Conservation (phyloP, 1,139 yeast species). For the Schizosaccharomyces versatilis region DNA sequence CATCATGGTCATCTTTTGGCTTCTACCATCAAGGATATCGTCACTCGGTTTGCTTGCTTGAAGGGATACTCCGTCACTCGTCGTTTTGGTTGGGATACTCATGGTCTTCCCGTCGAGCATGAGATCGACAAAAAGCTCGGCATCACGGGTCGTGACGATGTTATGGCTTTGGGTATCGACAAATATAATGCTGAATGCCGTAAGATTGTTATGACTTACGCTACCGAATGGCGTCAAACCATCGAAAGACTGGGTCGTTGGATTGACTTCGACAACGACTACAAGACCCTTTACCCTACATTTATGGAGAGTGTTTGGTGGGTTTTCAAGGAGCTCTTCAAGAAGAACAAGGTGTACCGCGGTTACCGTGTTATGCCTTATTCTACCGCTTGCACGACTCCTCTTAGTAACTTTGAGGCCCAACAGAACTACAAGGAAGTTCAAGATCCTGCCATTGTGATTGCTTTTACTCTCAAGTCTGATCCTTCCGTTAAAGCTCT, state of each 20-base stretch:
- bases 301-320: conserved; percentile 99
- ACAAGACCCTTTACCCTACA: conserved; percentile 83
- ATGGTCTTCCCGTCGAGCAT: conserved; percentile 94
- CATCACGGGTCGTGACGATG: conserved; percentile 82
- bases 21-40: conserved; percentile 69
- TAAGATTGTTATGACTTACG: conserved; percentile 90
- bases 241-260: conserved; percentile 91
- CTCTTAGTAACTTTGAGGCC: conserved; percentile 91
- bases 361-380: conserved; percentile 97
- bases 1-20: conserved; percentile 95
- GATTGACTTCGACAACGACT: conserved; percentile 97
- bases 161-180: conserved; percentile 57
- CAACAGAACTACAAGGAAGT: conserved; percentile 96
- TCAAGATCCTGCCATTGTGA: conserved; percentile 83
- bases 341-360: conserved; percentile 72
- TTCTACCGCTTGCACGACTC: conserved; percentile 91
- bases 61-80: conserved; percentile 89
- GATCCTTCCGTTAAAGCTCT: conserved; percentile 67
- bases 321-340: conserved; percentile 77
- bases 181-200: conserved; percentile 89
- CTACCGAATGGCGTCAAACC: conserved; percentile 80
- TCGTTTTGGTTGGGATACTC: conserved; percentile 98
- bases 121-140: conserved; percentile 95
- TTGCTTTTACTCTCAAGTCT: conserved; percentile 62
- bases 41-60: conserved; percentile 95